These are phyloP conservation scores for Solanum piurae DNA, from an alignment of 257 asterid species.

Conservation along the genomic window DNA sequence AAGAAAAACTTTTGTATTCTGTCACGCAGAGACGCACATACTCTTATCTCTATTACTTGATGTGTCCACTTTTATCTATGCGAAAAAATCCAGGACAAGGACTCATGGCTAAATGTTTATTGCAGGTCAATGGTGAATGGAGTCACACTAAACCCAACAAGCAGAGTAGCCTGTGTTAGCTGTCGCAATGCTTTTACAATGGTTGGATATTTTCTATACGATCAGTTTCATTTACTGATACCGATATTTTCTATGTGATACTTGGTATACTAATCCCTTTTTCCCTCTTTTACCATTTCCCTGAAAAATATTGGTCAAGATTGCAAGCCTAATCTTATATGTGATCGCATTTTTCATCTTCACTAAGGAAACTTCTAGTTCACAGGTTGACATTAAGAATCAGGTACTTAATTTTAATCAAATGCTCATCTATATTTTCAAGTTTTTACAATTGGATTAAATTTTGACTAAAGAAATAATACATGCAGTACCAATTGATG, in stretches of 20 bases:
- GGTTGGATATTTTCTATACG: slow-evolving; percentile 30
- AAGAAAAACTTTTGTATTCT: too few species aligned
- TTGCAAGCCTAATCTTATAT: slow-evolving; percentile 78
- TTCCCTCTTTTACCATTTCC: background rate
- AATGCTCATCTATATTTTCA: background rate
- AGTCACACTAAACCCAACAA: slow-evolving; percentile 77
- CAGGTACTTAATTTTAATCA: slow-evolving; percentile 35
- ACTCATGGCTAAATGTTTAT: background rate
- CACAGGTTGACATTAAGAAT: slow-evolving; percentile 35
- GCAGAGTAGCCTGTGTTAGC: slow-evolving; percentile 84
- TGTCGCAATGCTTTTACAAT: slow-evolving; percentile 87
- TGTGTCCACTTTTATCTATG: background rate
- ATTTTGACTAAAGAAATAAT: slow-evolving; percentile 2
- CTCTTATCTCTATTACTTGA: background rate
- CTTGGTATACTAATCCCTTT: background rate
- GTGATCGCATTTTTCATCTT: slow-evolving; percentile 66
- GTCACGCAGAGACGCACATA: too few species aligned
- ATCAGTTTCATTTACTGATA: background rate
- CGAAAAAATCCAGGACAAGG: background rate
- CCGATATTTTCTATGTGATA: too few species aligned
- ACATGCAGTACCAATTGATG: slow-evolving; percentile 78
- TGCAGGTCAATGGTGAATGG: slow-evolving; percentile 96
- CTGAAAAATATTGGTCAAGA: slow-evolving; percentile 21
- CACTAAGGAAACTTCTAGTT: slow-evolving; percentile 27
- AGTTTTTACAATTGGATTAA: background rate